These are phyloP conservation scores for Didymella pomorum DNA, from an alignment of 2,329 filamentous ascomycete genomes.

Conservation along the genomic window DNA sequence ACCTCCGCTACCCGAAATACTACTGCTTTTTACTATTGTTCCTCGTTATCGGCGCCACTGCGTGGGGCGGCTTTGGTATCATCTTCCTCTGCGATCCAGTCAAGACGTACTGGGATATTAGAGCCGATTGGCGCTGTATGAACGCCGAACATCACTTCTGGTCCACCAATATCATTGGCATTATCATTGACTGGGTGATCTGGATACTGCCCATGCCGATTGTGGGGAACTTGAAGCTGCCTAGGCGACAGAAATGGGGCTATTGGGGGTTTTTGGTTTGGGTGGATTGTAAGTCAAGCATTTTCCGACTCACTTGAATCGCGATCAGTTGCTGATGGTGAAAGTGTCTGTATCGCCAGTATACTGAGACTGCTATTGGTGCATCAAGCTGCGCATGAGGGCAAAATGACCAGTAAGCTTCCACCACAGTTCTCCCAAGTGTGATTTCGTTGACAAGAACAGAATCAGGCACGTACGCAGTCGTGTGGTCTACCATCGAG, in stretches of 20 bases:
- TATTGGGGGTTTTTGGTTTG: slow-evolving; percentile 47
- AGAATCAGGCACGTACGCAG: slow-evolving; percentile 51
- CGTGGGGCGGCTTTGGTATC: slow-evolving; percentile 41
- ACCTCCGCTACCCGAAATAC: slow-evolving; percentile 11
- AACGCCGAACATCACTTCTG: slow-evolving; percentile 37
- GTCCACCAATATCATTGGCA: slow-evolving; percentile 37
- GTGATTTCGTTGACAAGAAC: too few species aligned
- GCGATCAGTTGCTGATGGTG: not conserved
- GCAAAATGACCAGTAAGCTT: slow-evolving; percentile 36
- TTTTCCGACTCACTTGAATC: not conserved
- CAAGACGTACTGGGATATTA: slow-evolving; percentile 37
- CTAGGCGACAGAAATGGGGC: slow-evolving; percentile 42
- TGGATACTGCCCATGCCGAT: slow-evolving; percentile 45
- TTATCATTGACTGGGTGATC: slow-evolving; percentile 41
- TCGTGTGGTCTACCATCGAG: slow-evolving; percentile 54
- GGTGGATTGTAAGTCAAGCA: slow-evolving; percentile 37
- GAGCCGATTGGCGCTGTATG: slow-evolving; percentile 32
- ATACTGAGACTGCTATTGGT: slow-evolving; percentile 42
- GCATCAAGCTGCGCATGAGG: slow-evolving; percentile 25
- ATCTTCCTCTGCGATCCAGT: slow-evolving; percentile 42
- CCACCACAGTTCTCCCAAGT: too few species aligned
- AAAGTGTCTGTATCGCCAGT: slow-evolving; percentile 38
- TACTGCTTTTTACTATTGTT: slow-evolving; percentile 31
- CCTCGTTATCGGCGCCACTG: slow-evolving; percentile 26
- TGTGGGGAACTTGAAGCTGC: slow-evolving; percentile 41